Evolutionary conservation across 257 asterid species (phyloP).

Genomic region (Fraxinus pennsylvanica): DNA sequence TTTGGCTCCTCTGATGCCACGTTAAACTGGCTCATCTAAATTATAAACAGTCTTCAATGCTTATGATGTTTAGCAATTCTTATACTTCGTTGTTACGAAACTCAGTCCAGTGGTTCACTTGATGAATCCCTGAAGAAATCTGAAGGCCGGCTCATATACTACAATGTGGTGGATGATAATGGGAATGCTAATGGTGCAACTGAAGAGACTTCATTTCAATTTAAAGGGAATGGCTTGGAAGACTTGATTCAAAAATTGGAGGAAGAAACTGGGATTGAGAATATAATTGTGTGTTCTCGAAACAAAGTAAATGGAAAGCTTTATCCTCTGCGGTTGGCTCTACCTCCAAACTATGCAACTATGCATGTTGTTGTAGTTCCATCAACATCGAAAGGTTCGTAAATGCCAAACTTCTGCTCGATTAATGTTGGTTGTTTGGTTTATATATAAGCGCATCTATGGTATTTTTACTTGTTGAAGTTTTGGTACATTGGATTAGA

Average conservation of each 20-base stretch:
- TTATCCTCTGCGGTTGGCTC: slow-evolving; percentile 76
- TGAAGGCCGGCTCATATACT: slow-evolving; percentile 70
- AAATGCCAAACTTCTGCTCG: neutral
- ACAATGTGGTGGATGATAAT: slow-evolving; percentile 59
- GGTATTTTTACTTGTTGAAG: neutral
- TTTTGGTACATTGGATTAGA: neutral
- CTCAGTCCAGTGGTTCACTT: slow-evolving; percentile 37
- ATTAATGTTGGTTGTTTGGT: neutral
- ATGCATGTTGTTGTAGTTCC: slow-evolving; percentile 84
- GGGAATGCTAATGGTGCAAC: slow-evolving; percentile 48
- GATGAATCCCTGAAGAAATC: slow-evolving; percentile 40
- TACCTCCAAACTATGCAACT: slow-evolving; percentile 91
- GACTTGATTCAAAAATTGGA: slow-evolving; percentile 64
- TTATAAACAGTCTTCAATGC: neutral
- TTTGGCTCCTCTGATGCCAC: too few species aligned
- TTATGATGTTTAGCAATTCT: neutral
- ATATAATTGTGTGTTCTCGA: slow-evolving; percentile 61
- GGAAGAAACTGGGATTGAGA: slow-evolving; percentile 68
- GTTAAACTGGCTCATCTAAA: too few species aligned
- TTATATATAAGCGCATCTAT: neutral
- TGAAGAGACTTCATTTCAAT: slow-evolving; percentile 53
- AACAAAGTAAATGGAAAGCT: slow-evolving; percentile 68
- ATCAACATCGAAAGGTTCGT: slow-evolving; percentile 69
- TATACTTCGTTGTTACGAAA: slow-evolving; percentile 17
- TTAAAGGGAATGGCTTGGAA: slow-evolving; percentile 72